Conservation (phyloP, 257 asterid genomes). For the Lavandula angustifolia region DNA sequence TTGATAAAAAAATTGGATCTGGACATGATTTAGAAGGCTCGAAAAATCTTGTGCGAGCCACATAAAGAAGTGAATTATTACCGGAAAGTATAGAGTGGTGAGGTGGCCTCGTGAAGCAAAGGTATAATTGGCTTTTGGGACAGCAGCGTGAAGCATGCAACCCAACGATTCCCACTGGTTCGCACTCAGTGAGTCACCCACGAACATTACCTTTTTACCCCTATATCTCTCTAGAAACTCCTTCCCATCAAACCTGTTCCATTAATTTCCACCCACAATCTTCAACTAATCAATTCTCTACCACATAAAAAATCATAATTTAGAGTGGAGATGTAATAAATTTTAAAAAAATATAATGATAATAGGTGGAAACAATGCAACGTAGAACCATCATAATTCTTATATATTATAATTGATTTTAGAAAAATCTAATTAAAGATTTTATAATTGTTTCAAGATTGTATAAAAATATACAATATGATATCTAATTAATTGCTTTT, state of each 20-base stretch:
- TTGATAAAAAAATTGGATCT: no score
- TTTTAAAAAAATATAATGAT: no score
- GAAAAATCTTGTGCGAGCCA: no score
- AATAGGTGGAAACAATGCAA: no score
- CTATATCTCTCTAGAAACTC: conserved; percentile 44
- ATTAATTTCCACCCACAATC: not conserved
- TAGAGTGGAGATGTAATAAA: no score
- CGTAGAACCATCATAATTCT: no score
- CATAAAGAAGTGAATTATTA: conserved; percentile 7
- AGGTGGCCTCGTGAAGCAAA: conserved; percentile 33
- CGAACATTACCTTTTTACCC: conserved; percentile 66
- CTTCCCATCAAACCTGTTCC: conserved; percentile 50
- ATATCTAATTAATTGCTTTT: not conserved
- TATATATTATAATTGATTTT: no score
- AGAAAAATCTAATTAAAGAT: no score
- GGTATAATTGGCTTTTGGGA: conserved; percentile 42
- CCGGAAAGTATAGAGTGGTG: conserved; percentile 54
- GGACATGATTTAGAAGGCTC: no score
- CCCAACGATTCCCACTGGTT: conserved; percentile 61
- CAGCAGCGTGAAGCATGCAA: conserved; percentile 60
- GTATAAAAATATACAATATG: not conserved
- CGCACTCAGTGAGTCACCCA: conserved; percentile 58
- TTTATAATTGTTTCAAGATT: not conserved
- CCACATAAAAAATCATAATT: no score
- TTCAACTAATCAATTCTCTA: no score